Percentiles rank a stretch among this genome's conserved stretches.
Evolutionary conservation across 2,329 filamentous ascomycete genomes (phyloP).

Genomic region (Ophiostoma sp.): DNA sequence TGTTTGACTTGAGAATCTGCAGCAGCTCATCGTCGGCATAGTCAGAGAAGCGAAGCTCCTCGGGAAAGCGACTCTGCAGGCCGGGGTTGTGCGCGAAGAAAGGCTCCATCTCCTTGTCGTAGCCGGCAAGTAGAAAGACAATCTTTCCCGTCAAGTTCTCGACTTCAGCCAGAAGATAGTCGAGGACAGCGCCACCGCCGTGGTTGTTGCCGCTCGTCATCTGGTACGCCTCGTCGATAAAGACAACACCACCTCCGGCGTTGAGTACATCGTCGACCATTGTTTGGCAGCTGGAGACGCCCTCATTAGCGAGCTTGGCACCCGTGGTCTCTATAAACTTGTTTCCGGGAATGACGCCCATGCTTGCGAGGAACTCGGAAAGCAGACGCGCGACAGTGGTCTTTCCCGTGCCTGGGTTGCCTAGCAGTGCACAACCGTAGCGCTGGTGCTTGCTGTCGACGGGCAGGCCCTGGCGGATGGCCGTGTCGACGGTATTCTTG

Average conservation of each 20-base stretch:
- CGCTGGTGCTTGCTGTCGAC: slow-evolving; percentile 47
- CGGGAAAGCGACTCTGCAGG: slow-evolving; percentile 62
- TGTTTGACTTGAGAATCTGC: slow-evolving; percentile 51
- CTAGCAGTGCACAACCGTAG: slow-evolving; percentile 58
- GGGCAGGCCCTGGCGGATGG: slow-evolving; percentile 51
- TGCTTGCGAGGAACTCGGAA: slow-evolving; percentile 55
- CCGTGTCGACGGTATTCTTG: slow-evolving; percentile 58
- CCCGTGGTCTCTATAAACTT: slow-evolving; percentile 63
- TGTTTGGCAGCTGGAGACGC: slow-evolving; percentile 52
- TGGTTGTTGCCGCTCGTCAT: slow-evolving; percentile 53
- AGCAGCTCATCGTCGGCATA: slow-evolving; percentile 62
- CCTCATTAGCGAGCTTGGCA: slow-evolving; percentile 57
- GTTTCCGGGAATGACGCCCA: slow-evolving; percentile 57
- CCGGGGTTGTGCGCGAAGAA: slow-evolving; percentile 73
- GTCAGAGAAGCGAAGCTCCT: slow-evolving; percentile 61
- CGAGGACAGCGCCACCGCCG: slow-evolving; percentile 58
- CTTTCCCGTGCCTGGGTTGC: slow-evolving; percentile 72
- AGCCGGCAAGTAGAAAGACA: slow-evolving; percentile 68
- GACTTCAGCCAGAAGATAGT: slow-evolving; percentile 65
- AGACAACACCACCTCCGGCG: slow-evolving; percentile 60
- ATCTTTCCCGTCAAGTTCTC: slow-evolving; percentile 66
- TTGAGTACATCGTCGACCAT: slow-evolving; percentile 53
- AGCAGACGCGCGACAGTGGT: slow-evolving; percentile 71
- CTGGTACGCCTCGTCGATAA: slow-evolving; percentile 78
- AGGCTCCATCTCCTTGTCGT: slow-evolving; percentile 67